phyloP scores from a whole-genome alignment of 2,329 filamentous ascomycete genomes.

The Juglanconis sp. region DNA sequence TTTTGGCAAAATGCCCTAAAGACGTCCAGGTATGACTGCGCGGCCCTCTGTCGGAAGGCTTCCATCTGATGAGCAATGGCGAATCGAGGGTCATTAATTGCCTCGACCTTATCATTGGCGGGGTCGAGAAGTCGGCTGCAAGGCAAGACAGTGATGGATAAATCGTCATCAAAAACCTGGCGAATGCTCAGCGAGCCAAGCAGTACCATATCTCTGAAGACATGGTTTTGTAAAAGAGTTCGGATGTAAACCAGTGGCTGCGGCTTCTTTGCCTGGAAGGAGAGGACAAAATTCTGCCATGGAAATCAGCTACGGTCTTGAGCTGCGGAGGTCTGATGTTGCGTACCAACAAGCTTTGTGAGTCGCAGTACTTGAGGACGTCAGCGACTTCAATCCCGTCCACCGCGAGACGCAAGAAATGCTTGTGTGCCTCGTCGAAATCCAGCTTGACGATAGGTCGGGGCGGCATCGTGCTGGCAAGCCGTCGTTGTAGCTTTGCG shows the following conservation, averaged over 20 bases:
- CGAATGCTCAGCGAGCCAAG: constrained; percentile 67
- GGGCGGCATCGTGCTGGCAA: constrained; percentile 91
- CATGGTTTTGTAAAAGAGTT: constrained; percentile 70
- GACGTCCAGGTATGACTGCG: constrained; percentile 75
- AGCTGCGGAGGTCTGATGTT: background rate
- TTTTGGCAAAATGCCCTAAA: constrained; percentile 87
- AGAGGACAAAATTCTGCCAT: constrained; percentile 66
- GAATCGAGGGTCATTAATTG: constrained; percentile 69
- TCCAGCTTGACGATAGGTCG: constrained; percentile 79
- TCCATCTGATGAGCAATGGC: constrained; percentile 74
- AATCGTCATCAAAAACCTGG: constrained; percentile 75
- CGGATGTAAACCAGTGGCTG: constrained; percentile 82
- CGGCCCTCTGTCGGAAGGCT: constrained; percentile 56
- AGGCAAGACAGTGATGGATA: constrained; percentile 74
- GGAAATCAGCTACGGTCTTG: background rate
- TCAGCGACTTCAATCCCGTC: constrained; percentile 69
- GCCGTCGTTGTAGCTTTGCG: constrained; percentile 80
- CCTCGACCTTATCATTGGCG: constrained; percentile 72
- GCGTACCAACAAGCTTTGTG: constrained; percentile 66
- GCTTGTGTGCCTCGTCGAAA: constrained; percentile 67
- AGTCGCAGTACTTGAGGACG: constrained; percentile 64
- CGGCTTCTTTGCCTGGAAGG: constrained; percentile 75
- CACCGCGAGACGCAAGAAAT: constrained; percentile 67
- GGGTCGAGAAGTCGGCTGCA: constrained; percentile 68
- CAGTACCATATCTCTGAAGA: constrained; percentile 71